Conservation (phyloP, 176 grass and related monocot genomes). For the Leersia perrieri region DNA sequence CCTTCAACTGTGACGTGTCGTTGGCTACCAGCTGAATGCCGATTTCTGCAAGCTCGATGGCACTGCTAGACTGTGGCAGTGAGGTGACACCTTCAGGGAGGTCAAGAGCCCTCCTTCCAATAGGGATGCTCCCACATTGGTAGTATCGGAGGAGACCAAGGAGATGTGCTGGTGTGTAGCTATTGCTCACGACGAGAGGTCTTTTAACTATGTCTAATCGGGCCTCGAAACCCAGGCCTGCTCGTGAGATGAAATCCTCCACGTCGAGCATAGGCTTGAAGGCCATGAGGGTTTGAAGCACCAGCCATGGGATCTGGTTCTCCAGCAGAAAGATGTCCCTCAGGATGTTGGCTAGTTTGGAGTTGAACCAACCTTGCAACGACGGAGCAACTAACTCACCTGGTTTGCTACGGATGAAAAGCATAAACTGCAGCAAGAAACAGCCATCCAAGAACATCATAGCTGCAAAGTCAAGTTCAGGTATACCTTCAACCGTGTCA, state of each 20-base stretch:
- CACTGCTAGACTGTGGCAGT: neutral
- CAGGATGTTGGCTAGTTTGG: too few relatives aligned
- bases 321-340: neutral
- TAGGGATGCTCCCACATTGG: neutral
- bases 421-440: neutral
- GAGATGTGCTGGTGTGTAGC: neutral
- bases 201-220: too few relatives aligned
- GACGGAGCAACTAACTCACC: too few relatives aligned
- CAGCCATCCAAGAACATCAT: conserved; percentile 16
- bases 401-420: neutral
- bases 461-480: neutral
- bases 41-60: neutral
- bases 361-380: too few relatives aligned
- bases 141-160: neutral
- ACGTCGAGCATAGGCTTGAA: neutral
- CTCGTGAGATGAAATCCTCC: neutral
- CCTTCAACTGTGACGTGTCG: neutral
- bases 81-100: too few relatives aligned
- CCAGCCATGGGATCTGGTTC: conserved; percentile 17
- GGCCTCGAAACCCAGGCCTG: too few relatives aligned
- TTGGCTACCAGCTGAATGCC: neutral
- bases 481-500: neutral
- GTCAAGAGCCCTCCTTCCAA: too few relatives aligned
- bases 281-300: neutral
- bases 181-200: too few relatives aligned